A percentile compares a stretch with the other conserved stretches of the same genome.
phyloP scores from a whole-genome alignment of 345 rosid genomes.

The Euphorbia peplus region DNA sequence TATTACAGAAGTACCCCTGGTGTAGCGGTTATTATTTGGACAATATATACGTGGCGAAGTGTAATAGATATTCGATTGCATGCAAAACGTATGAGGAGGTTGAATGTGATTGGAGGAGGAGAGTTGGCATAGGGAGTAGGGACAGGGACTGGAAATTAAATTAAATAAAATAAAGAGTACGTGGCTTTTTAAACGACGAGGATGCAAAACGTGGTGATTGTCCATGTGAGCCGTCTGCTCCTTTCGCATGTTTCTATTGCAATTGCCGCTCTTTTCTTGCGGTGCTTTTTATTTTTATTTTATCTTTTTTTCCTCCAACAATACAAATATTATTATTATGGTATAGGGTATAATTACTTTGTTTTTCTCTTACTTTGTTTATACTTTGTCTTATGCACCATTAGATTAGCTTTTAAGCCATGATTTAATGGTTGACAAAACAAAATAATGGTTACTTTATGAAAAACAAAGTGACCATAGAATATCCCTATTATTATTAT shows the following conservation, averaged over 20 bases:
- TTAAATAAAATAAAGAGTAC: no score
- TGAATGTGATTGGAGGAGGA: slow-evolving; percentile 26
- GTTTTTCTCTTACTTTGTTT: no score
- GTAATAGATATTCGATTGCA: slow-evolving; percentile 24
- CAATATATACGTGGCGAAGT: slow-evolving; percentile 21
- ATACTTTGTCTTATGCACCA: no score
- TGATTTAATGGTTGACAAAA: no score
- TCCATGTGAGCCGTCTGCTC: slow-evolving; percentile 15
- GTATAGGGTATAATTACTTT: no score
- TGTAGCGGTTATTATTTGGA: slow-evolving; percentile 36
- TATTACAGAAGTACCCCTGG: background rate
- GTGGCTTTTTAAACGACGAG: slow-evolving; percentile 4
- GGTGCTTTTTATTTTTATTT: slow-evolving; percentile 18
- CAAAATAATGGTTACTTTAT: no score
- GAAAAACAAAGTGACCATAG: no score
- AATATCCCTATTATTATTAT: no score
- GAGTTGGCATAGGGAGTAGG: background rate
- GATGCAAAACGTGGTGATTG: slow-evolving; percentile 12
- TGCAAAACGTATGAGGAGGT: slow-evolving; percentile 45
- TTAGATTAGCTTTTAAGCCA: no score
- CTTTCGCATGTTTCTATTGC: background rate
- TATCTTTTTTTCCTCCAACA: background rate
- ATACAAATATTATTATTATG: no score
- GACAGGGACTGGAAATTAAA: no score
- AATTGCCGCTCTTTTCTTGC: background rate